phyloP scores from a whole-genome alignment of 1,284 basidiomycete species.

The Ustilago sp. region DNA sequence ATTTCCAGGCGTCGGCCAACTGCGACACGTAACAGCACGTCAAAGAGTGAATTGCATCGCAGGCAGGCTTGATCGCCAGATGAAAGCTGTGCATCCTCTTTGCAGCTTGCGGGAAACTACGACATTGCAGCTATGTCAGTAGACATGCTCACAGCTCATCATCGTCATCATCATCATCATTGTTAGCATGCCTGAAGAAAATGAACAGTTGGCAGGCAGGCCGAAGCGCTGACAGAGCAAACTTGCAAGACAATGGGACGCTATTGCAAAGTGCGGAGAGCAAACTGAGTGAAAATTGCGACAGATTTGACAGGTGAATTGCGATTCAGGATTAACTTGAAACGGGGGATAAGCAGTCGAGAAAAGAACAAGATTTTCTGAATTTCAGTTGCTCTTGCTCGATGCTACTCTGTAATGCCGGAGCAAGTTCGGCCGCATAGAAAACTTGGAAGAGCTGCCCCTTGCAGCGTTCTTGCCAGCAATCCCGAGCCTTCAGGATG shows the following conservation, averaged over 20 bases:
- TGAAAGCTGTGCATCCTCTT: not conserved
- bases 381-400: not conserved
- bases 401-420: not conserved
- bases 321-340: not conserved
- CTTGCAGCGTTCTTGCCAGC: slow-evolving; percentile 9
- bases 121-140: not conserved
- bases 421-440: slow-evolving; percentile 3
- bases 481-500: not conserved
- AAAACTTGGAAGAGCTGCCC: not conserved
- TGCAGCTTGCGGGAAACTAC: not conserved
- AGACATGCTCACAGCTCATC: no score
- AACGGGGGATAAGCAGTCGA: not conserved
- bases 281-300: not conserved
- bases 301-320: not conserved
- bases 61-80: not conserved
- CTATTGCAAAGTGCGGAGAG: not conserved
- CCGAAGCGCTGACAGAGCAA: not conserved
- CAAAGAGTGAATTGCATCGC: not conserved
- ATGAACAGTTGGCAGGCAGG: not conserved
- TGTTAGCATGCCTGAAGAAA: not conserved
- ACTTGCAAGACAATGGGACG: not conserved
- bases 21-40: not conserved
- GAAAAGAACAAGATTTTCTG: not conserved
- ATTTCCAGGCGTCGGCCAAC: not conserved
- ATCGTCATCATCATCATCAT: no score